phyloP scores from a whole-genome alignment of 176 grass and related monocot genomes.

The Lolium rigidum region DNA sequence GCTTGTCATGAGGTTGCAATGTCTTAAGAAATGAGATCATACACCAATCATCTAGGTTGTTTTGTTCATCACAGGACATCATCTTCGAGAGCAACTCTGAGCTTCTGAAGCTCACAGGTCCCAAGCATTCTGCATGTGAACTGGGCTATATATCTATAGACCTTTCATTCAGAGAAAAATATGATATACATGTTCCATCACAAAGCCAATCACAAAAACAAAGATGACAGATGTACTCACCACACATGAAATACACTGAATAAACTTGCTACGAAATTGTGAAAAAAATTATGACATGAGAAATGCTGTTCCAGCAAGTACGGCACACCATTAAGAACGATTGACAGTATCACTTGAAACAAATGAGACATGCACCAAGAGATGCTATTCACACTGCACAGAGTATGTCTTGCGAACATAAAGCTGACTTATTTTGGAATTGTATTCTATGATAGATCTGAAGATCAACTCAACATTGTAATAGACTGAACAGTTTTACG shows the following conservation, averaged over 20 bases:
- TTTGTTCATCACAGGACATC: not conserved
- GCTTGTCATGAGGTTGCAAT: not conserved
- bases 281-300: not conserved
- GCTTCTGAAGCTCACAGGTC: slow-evolving; percentile 1
- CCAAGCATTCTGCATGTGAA: not conserved
- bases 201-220: no score
- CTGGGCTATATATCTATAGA: not conserved
- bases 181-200: no score
- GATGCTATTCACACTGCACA: not conserved
- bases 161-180: not conserved
- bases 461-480: slow-evolving; percentile 18
- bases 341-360: not conserved
- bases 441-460: slow-evolving; percentile 36
- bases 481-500: slow-evolving; percentile 33
- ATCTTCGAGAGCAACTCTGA: not conserved
- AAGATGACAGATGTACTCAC: not conserved
- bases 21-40: not conserved
- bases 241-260: slow-evolving; percentile 9
- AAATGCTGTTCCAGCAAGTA: slow-evolving; percentile 15
- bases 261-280: not conserved
- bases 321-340: not conserved
- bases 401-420: slow-evolving; percentile 19
- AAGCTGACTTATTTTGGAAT: slow-evolving; percentile 15
- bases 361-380: not conserved
- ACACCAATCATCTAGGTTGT: not conserved